Percentiles rank a stretch among this genome's conserved stretches.
Evolutionary conservation across 805 yeast genomes (phyloP).

Genomic region (Zygotorulaspora sp.): DNA sequence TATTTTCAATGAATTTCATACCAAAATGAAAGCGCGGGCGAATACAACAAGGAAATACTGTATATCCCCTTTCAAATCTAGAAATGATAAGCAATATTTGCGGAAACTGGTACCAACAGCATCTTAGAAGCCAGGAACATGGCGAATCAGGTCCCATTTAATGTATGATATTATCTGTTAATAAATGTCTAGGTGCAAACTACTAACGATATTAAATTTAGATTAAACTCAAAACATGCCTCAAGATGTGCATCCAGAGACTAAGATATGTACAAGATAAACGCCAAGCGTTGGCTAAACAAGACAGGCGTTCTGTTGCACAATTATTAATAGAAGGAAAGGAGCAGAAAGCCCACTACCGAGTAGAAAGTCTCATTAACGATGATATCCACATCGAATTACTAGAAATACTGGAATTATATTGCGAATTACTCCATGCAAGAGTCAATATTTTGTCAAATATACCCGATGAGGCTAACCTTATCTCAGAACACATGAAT

Average conservation of each 20-base stretch:
- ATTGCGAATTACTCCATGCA: conserved; percentile 76
- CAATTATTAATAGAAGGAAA: conserved; percentile 65
- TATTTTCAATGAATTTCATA: neutral
- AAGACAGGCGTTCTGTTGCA: conserved; percentile 65
- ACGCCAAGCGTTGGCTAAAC: conserved; percentile 69
- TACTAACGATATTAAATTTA: conserved; percentile 17
- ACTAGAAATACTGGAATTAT: conserved; percentile 71
- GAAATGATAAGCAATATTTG: conserved; percentile 1
- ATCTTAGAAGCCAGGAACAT: no score
- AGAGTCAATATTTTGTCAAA: conserved; percentile 59
- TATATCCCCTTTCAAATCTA: neutral
- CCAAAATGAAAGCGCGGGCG: no score
- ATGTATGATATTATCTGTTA: no score
- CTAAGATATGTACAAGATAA: conserved; percentile 68
- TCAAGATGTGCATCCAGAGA: conserved; percentile 66
- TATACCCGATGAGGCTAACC: conserved; percentile 33
- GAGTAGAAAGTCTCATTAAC: conserved; percentile 79
- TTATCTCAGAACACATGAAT: conserved; percentile 30
- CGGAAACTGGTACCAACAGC: no score
- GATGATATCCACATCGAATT: conserved; percentile 79
- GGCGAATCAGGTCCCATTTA: conserved; percentile 21
- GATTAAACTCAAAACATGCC: conserved; percentile 32
- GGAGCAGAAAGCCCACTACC: conserved; percentile 74
- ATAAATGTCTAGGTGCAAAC: no score
- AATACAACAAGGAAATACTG: no score